These are phyloP conservation scores for Torulaspora maleeae DNA, from an alignment of 805 yeast genomes.

Conservation along the genomic window DNA sequence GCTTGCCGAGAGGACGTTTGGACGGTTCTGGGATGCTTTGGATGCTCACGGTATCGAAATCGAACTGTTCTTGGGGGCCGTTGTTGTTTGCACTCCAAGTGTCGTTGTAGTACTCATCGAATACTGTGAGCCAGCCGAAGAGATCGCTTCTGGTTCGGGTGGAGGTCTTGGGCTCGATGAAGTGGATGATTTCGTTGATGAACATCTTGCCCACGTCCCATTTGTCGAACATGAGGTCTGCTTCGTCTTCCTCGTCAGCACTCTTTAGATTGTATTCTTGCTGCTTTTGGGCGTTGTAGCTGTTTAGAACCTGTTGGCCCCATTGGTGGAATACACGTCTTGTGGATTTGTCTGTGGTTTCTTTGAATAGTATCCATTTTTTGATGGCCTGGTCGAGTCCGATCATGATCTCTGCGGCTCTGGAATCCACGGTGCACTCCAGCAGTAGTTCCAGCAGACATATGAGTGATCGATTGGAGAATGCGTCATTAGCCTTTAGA, in stretches of 20 bases:
- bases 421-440: conserved; percentile 14
- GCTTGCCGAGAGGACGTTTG: neutral
- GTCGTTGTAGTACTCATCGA: conserved; percentile 6
- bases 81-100: neutral
- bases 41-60: conserved; percentile 1
- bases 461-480: conserved; percentile 5
- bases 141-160: conserved; percentile 2
- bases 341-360: conserved; percentile 4
- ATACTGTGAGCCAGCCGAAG: conserved; percentile 14
- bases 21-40: neutral
- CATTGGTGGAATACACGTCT: conserved; percentile 7
- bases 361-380: conserved; percentile 10
- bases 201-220: conserved; percentile 16
- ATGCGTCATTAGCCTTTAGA: neutral
- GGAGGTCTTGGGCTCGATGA: conserved; percentile 1
- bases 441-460: conserved; percentile 10
- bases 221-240: conserved; percentile 16
- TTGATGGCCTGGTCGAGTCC: conserved; percentile 11
- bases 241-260: conserved; percentile 8
- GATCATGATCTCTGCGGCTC: conserved; percentile 18
- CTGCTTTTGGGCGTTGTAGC: conserved; percentile 7
- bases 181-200: conserved; percentile 9
- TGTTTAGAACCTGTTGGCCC: conserved; percentile 5
- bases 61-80: neutral
- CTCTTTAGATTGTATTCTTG: conserved; percentile 1